A percentile compares a stretch with the other conserved stretches of the same genome.
These are phyloP conservation scores for Arxiozyma telluris DNA, from an alignment of 1,139 yeast species.

Conservation along the genomic window DNA sequence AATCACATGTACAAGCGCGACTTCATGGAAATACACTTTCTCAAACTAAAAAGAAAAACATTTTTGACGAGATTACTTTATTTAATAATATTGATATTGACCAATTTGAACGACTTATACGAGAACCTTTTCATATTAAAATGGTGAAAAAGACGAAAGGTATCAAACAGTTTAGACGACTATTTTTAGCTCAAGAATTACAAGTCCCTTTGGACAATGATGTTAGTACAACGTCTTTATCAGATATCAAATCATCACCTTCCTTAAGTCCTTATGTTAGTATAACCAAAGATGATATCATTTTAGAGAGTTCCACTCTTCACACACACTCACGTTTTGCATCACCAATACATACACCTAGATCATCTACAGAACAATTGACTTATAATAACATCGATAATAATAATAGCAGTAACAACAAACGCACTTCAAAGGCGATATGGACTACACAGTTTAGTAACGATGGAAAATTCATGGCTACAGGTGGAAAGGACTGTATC, in stretches of 20 bases:
- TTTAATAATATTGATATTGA: slow-evolving; percentile 25
- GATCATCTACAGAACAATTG: neutral
- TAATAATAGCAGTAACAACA: neutral
- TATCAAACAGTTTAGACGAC: slow-evolving; percentile 42
- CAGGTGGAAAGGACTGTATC: slow-evolving; percentile 67
- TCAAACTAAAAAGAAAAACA: neutral
- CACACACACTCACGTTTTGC: neutral
- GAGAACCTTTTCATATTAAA: slow-evolving; percentile 48
- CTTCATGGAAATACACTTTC: neutral
- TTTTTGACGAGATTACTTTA: slow-evolving; percentile 1
- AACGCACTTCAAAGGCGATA: slow-evolving; percentile 38
- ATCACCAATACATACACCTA: slow-evolving; percentile 3
- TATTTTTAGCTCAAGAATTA: slow-evolving; percentile 78
- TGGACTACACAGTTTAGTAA: slow-evolving; percentile 66
- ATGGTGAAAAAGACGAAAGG: slow-evolving; percentile 39
- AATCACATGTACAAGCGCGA: slow-evolving; percentile 1
- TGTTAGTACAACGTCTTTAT: neutral
- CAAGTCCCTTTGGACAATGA: slow-evolving; percentile 18
- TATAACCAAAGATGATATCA: slow-evolving; percentile 1
- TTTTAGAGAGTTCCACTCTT: neutral
- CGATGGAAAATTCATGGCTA: slow-evolving; percentile 77
- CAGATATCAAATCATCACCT: neutral
- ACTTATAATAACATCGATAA: neutral
- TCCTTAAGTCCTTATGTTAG: neutral
- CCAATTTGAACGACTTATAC: slow-evolving; percentile 34